These are phyloP conservation scores for Ormosia emarginata DNA, from an alignment of 306 rosid genomes.

Conservation along the genomic window DNA sequence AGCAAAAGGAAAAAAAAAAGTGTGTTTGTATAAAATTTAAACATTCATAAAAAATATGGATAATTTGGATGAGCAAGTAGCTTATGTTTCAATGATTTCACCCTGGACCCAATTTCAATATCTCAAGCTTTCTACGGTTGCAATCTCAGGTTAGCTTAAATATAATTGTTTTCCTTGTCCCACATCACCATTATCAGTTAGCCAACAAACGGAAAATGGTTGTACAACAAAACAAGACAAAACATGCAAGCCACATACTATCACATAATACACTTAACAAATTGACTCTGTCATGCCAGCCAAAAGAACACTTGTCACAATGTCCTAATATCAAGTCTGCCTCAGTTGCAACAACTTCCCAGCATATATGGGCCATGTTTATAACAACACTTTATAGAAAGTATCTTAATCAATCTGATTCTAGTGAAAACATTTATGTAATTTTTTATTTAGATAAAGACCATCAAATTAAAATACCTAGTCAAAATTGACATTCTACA, in stretches of 20 bases:
- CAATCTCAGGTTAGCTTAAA: too few relatives aligned
- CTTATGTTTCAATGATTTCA: too few relatives aligned
- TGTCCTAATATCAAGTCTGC: constrained; percentile 1
- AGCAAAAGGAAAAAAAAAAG: too few relatives aligned
- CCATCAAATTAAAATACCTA: constrained; percentile 20
- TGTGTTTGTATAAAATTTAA: too few relatives aligned
- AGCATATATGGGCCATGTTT: not conserved
- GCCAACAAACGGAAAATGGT: constrained; percentile 16
- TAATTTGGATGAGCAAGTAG: too few relatives aligned
- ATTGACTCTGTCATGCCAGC: constrained; percentile 28
- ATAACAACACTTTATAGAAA: constrained; percentile 17
- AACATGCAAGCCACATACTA: constrained; percentile 21
- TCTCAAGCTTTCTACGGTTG: too few relatives aligned
- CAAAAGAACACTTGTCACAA: constrained; percentile 35
- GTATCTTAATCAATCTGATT: constrained; percentile 20
- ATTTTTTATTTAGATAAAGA: not conserved
- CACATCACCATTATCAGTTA: constrained; percentile 20
- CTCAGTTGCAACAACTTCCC: not conserved
- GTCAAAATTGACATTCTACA: constrained; percentile 16
- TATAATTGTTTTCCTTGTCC: constrained; percentile 9
- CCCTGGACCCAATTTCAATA: too few relatives aligned
- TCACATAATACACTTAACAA: constrained; percentile 6
- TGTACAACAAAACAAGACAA: constrained; percentile 7
- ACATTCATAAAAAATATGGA: too few relatives aligned
- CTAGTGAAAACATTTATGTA: not conserved